Base-by-base conservation (phyloP, 2,329 filamentous ascomycete genomes). In the Pseudopithomyces chartarum region DNA sequence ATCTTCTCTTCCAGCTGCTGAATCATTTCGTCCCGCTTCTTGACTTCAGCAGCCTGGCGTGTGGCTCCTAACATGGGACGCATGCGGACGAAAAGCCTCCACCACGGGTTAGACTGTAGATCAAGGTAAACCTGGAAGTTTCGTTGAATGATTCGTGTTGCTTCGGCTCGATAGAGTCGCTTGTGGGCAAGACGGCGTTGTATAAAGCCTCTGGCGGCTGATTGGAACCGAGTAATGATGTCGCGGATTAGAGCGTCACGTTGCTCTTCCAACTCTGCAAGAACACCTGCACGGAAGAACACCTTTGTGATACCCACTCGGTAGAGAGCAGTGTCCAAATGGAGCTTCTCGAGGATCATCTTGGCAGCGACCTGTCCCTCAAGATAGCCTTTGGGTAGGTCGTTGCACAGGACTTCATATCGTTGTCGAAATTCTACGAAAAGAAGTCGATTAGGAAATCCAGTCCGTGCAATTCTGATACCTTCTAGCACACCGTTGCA, bases 401-500 rank as follows among this genome's bases (percentile, higher is more conserved):
- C 73, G 36, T 90, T 87, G 73, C 94, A 98, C 6, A 99, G 85
- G 6, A 99, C 94, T 73, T 98, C 95, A 74, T 99, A 99, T 60
- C 95, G 88, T 68, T 96, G 91, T 52, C 95, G 87, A 78, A 99
- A 99, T 71, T 99, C 96, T 2, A 90, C 85, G 73, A 99, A 99
- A 0, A 91, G 85, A 32, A 99, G 82, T 64, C 95, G 85, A 73
- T 99, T 99, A 49, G 95, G 95, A 74, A 99, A 99, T 22, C 95
- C 95, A 5, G 96, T 99, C 44, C 95, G 87, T 22, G 95, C 95
- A 75, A 99, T 99, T 59, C 95, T 87, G 70, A 99, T 99, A 60
- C 95, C 95, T 78, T 99, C 95, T n/a, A 99, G 83, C 2, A 99
- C 95, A 90, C 95, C 95, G 73, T 99, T 99, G 79, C 95, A 99